A percentile compares a stretch with the other conserved stretches of the same genome.
phyloP scores from a whole-genome alignment of 2,329 filamentous ascomycete genomes.

The Metarhizium guizhouense region DNA sequence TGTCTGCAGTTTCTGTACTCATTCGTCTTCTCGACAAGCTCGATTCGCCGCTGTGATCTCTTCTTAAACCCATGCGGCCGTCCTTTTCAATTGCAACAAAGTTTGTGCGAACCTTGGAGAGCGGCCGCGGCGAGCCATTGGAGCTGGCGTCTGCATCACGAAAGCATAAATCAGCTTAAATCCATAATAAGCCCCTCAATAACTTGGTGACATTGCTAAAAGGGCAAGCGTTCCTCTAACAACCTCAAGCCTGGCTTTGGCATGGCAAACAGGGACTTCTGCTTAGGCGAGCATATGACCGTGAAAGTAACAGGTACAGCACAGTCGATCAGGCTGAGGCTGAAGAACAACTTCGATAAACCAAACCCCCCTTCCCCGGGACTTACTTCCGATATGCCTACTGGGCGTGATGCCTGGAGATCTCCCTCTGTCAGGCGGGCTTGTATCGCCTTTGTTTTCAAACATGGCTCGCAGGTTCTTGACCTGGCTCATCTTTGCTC shows the following conservation, averaged over 20 bases:
- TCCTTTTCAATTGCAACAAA: conserved; percentile 67
- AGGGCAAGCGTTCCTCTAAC: not conserved
- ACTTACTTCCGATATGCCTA: conserved; percentile 12
- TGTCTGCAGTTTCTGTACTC: conserved; percentile 24
- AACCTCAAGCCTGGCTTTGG: not conserved
- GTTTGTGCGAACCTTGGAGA: conserved; percentile 67
- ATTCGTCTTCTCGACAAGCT: conserved; percentile 26
- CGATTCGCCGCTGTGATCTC: conserved; percentile 29
- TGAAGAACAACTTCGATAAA: not conserved
- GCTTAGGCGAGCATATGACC: not conserved
- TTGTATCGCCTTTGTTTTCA: conserved; percentile 60
- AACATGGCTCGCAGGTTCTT: conserved; percentile 74
- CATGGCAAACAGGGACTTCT: not conserved
- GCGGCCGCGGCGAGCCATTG: conserved; percentile 49
- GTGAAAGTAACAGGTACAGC: not conserved
- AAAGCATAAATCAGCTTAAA: conserved; percentile 14
- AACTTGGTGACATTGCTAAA: not conserved
- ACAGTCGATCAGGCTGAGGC: not conserved
- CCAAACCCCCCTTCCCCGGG: not conserved
- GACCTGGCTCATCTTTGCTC: conserved; percentile 50
- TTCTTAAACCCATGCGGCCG: conserved; percentile 44
- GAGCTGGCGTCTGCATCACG: conserved; percentile 21
- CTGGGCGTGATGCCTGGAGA: conserved; percentile 45
- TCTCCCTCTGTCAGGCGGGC: conserved; percentile 60
- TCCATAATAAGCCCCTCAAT: conserved; percentile 10